Percentiles rank a stretch among this genome's conserved stretches.
Conservation (phyloP, 129 eudicot species). For the Ambrosia artemisiifolia region DNA sequence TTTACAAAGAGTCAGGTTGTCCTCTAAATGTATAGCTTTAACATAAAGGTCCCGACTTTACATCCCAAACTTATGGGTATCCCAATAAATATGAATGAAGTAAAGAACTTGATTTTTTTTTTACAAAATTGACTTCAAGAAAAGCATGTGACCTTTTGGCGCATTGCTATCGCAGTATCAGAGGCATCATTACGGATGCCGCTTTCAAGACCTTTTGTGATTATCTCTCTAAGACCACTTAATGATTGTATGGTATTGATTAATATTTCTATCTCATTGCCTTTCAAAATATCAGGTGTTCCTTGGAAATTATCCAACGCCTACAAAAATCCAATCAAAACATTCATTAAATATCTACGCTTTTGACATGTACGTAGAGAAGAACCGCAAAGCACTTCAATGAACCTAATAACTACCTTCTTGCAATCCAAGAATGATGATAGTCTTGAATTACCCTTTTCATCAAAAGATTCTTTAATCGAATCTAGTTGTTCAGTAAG, state of each 20-base stretch:
- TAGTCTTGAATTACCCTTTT: conserved; percentile 47
- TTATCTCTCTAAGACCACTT: conserved; percentile 53
- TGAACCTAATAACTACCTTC: conserved; percentile 40
- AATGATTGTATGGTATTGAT: conserved; percentile 52
- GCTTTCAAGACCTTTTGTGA: conserved; percentile 86
- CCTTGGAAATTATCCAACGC: conserved; percentile 60
- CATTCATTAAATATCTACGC: conserved; percentile 12
- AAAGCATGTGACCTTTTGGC: conserved; percentile 67
- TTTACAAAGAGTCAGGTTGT: conserved; percentile 15
- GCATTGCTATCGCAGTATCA: conserved; percentile 95
- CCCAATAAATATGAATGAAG: background rate
- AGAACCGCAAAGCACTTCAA: background rate
- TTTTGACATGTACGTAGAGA: conserved; percentile 7
- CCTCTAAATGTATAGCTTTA: conserved; percentile 13
- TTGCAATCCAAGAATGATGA: conserved; percentile 72
- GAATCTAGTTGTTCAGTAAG: conserved; percentile 93
- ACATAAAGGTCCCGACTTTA: background rate
- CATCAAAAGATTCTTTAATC: conserved; percentile 74
- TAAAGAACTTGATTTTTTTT: background rate
- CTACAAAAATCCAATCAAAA: conserved; percentile 34
- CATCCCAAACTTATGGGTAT: background rate
- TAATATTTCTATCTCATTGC: conserved; percentile 47
- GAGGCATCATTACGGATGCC: conserved; percentile 97
- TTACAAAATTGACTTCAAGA: background rate
- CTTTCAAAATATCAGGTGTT: conserved; percentile 29